Base-by-base conservation (phyloP, 768 basidiomycete genomes). In the Trametes villosa region DNA sequence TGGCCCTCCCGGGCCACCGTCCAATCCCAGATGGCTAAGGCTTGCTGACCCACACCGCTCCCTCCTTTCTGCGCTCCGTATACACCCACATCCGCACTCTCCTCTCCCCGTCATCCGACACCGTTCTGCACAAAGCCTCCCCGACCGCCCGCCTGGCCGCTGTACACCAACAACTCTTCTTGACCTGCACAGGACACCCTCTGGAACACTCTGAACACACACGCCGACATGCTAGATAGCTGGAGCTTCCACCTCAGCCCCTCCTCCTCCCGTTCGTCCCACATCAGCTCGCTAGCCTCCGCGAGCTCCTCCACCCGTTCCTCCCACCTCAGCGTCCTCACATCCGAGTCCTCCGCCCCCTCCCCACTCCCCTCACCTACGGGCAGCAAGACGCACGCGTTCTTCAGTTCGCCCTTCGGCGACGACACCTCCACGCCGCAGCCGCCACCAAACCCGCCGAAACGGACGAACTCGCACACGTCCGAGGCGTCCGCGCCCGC, bases 391-490 rank as follows among this genome's bases (percentile, higher is more conserved):
- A 72, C 75, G 9, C 61, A 62, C 49, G 70, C 72, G 7, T 67
- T 68, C 30, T 65, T 74, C 52, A 71, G 72, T 31, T 78, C 76
- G 11, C 75, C 76, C 8, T 76, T 78, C 62, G 41, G 83, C 82
- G 72, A 84, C 82, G 56, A 11, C 72, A 78, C 65, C 78, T 77
- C 76, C 81, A 82, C 76, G 7, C 82, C 70, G 73, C 78, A 36
- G 76, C 78, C 49, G 73, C 81, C 71, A 4, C 70, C 71, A 0
- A 74, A 65, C 26, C 58, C 65, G 9, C 51, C 59, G 22, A 57
- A 27, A 33, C 55, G 60, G 4, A 24, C 60, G 2, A 36, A 34
- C 30, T 65, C 69, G 9, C 18, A 56, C 24, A 46, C 55, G 15
- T 61, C 67, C 27, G 59, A 60, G 29, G 50, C 51, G 42, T 60